A percentile compares a stretch with the other conserved stretches of the same genome.
Evolutionary conservation across 2,329 filamentous ascomycete genomes (phyloP).

Genomic region (Rosellinia necatrix): DNA sequence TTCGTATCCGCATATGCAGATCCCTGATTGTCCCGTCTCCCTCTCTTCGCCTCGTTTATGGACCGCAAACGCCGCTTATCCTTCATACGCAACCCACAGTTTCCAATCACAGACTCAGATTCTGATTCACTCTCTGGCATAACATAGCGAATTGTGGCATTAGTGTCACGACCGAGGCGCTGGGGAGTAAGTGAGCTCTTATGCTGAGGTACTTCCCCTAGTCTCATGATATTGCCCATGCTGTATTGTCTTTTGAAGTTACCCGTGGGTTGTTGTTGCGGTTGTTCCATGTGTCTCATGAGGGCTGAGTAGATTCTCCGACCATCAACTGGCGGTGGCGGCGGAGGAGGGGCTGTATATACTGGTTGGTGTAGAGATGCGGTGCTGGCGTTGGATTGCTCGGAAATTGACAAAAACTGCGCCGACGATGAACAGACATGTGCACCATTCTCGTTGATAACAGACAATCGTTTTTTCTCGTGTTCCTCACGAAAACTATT

Average conservation of each 20-base stretch:
- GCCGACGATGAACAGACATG: conserved; percentile 49
- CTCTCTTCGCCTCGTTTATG: neutral
- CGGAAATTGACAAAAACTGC: conserved; percentile 34
- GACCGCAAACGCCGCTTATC: neutral
- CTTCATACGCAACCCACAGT: conserved; percentile 1
- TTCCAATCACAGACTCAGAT: conserved; percentile 16
- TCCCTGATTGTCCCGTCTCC: neutral
- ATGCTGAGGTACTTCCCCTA: conserved; percentile 27
- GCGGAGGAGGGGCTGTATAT: conserved; percentile 25
- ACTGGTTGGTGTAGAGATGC: conserved; percentile 19
- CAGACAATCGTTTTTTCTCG: conserved; percentile 63
- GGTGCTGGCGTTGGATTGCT: conserved; percentile 30
- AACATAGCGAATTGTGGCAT: conserved; percentile 37
- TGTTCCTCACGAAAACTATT: conserved; percentile 47
- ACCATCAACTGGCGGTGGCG: conserved; percentile 56
- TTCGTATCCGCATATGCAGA: conserved; percentile 7
- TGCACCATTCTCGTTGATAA: conserved; percentile 63
- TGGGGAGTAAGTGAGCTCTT: conserved; percentile 28
- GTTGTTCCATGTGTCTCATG: conserved; percentile 58
- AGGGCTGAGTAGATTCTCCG: conserved; percentile 67
- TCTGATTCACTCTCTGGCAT: conserved; percentile 31
- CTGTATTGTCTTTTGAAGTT: conserved; percentile 30
- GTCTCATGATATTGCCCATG: conserved; percentile 24
- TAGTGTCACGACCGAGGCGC: conserved; percentile 3
- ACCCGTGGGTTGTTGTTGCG: conserved; percentile 34